phyloP scores from a whole-genome alignment of 495 filamentous ascomycete genomes.

The Penicillium lagena region DNA sequence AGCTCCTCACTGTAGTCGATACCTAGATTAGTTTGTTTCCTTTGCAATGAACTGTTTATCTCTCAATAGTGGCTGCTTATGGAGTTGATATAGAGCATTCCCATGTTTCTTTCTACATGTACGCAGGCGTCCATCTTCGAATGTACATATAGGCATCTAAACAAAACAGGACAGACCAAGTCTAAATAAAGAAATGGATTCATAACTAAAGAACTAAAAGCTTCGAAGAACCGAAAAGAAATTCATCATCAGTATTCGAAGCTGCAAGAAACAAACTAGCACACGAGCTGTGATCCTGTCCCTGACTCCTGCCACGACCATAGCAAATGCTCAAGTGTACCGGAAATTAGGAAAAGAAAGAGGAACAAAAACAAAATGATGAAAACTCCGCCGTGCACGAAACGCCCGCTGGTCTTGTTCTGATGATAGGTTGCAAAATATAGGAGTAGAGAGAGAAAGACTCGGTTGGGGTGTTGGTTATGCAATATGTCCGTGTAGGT shows the following conservation, averaged over 20 bases:
- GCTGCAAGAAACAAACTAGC: background rate
- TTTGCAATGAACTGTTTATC: too few relatives aligned
- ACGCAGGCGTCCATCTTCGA: too few relatives aligned
- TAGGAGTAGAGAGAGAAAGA: constrained; percentile 6
- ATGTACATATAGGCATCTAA: too few relatives aligned
- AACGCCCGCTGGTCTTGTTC: constrained; percentile 29
- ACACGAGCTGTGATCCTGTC: background rate
- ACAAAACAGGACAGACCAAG: too few relatives aligned
- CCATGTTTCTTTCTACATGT: too few relatives aligned
- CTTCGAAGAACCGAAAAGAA: too few relatives aligned
- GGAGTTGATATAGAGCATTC: too few relatives aligned
- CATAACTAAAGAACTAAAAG: background rate
- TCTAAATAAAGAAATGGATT: background rate
- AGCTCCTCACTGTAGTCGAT: constrained; percentile 7
- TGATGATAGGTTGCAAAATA: constrained; percentile 1
- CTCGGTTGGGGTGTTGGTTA: constrained; percentile 1
- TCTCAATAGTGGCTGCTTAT: too few relatives aligned
- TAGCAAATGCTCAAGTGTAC: constrained; percentile 9
- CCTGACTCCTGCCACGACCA: constrained; percentile 7
- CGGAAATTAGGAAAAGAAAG: constrained; percentile 1
- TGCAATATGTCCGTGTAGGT: constrained; percentile 23
- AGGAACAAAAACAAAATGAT: background rate
- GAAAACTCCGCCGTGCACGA: constrained; percentile 2
- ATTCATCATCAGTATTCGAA: background rate
- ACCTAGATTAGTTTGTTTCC: too few relatives aligned